phyloP scores from a whole-genome alignment of 441 rosid species.

The Corymbia citriodora region DNA sequence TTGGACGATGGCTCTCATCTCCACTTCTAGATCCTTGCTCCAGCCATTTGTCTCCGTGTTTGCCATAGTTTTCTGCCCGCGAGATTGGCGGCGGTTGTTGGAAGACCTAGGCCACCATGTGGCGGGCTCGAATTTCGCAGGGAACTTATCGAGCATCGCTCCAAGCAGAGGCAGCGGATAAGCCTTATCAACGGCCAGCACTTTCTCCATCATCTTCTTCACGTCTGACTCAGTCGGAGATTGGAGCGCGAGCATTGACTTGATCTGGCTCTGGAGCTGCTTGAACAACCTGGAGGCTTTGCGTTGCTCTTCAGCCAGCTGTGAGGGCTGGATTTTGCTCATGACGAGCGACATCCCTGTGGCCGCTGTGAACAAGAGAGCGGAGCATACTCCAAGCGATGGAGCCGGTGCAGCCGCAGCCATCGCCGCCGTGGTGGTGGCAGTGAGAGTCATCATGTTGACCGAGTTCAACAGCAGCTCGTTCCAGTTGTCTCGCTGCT shows the following conservation, averaged over 20 bases:
- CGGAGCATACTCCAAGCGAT: neutral
- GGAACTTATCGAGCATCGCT: neutral
- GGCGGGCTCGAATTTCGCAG: neutral
- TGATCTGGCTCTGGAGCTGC: neutral
- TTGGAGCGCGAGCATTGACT: neutral
- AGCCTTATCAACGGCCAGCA: neutral
- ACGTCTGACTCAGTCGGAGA: neutral
- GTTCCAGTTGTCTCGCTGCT: neutral
- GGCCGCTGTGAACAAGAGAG: neutral
- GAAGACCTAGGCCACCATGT: neutral
- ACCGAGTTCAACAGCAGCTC: neutral
- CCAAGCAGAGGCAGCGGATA: neutral
- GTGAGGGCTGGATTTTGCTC: neutral
- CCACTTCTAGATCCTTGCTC: conserved; percentile 2
- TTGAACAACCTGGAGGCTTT: neutral
- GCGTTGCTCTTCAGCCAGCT: neutral
- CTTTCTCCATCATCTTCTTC: neutral
- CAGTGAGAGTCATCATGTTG: neutral
- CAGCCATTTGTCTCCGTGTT: neutral
- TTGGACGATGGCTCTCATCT: conserved; percentile 5
- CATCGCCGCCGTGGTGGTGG: neutral
- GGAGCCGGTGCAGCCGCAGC: neutral
- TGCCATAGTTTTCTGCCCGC: rapidly evolving
- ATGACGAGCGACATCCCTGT: neutral
- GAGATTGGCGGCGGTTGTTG: neutral